Percentiles rank a stretch among this genome's conserved stretches.
Conservation (phyloP, 495 filamentous ascomycete species). For the Penicillium maclennaniae region DNA sequence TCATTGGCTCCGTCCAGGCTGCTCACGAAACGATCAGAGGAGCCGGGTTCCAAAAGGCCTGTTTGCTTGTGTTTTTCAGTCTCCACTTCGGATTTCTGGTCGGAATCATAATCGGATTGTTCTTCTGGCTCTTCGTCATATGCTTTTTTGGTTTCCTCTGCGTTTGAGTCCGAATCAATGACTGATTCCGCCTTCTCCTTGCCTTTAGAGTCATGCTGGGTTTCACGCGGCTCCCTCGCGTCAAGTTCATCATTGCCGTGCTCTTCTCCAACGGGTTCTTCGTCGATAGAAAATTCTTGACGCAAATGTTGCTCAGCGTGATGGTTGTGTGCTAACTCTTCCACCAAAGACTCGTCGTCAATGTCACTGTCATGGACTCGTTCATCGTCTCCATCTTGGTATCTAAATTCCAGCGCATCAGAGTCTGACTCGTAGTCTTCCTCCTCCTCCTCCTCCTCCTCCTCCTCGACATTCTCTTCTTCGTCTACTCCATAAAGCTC, state of each 20-base stretch:
- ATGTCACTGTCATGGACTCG: conserved; percentile 16
- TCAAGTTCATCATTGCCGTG: not conserved
- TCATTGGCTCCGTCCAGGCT: conserved; percentile 5
- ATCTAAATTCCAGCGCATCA: conserved; percentile 6
- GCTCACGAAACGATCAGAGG: not conserved
- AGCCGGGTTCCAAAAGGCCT: not conserved
- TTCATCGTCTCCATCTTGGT: conserved; percentile 4
- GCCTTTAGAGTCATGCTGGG: not conserved
- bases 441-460: not conserved
- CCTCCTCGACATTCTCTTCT: not conserved
- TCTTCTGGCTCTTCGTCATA: not conserved
- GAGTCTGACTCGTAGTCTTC: conserved; percentile 6
- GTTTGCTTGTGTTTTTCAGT: not conserved
- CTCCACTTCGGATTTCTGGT: not conserved
- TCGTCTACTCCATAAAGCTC: conserved; percentile 2
- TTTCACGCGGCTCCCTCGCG: not conserved
- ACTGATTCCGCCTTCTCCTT: not conserved
- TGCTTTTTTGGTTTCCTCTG: not conserved
- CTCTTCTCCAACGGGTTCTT: conserved; percentile 5
- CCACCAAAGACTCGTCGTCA: conserved; percentile 17
- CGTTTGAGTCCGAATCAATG: conserved; percentile 2
- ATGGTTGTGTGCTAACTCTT: conserved; percentile 9
- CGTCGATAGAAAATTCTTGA: not conserved
- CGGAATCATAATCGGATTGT: not conserved
- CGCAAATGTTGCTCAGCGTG: not conserved